Evolutionary conservation across 169 alveolate species (phyloP), one percentile per base, ranked within the genome.

Genomic region (Plasmodium relictum): DNA sequence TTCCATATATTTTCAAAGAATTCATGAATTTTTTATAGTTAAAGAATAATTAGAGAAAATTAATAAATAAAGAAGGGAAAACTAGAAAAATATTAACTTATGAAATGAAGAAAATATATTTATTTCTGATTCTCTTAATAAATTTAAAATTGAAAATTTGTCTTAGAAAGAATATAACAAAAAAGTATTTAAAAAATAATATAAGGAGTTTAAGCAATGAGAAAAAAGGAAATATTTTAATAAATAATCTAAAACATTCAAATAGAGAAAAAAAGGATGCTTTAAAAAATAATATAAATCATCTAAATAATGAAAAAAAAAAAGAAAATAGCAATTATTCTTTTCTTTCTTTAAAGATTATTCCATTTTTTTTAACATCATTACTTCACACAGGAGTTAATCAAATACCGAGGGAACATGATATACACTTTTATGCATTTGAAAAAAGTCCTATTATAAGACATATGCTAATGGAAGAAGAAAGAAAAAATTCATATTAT

Each of bases 381-480:
- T 69, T 66, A 9, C 16, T 22, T 8, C 70, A 37, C 18, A 16
- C 73, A 54, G 61, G 63, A 41, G 58, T 2, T 50, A 78, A 22
- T 39, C 41, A 65, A 22, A 48, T 63, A 52, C 63, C 63, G 14
- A n/a, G 63, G 8, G 22, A 54, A 10, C 24, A 14, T 20, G 74
- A 39, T 18, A 66, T 18, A 5, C 78, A 78, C 31, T 16, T 39
- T 7, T 78, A 62, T 41, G 65, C 63, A n/a, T 78, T 65, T 65
- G 89, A 78, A 48, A 63, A 78, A 18, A 78, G 89, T 50, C 89
- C 89, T 12, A 62, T 72, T 12, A 42, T 78, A 6, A 42, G 76
- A 63, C 50, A 78, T 50, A 44, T 78, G 78, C 52, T 78, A 24
- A 48, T 62, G 0, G 76, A 52, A 50, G 78, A 78, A 58, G 89